Percentiles rank a stretch among this genome's conserved stretches.
These are phyloP conservation scores for Purshia tridentata DNA, from an alignment of 306 rosid genomes.

Conservation along the genomic window DNA sequence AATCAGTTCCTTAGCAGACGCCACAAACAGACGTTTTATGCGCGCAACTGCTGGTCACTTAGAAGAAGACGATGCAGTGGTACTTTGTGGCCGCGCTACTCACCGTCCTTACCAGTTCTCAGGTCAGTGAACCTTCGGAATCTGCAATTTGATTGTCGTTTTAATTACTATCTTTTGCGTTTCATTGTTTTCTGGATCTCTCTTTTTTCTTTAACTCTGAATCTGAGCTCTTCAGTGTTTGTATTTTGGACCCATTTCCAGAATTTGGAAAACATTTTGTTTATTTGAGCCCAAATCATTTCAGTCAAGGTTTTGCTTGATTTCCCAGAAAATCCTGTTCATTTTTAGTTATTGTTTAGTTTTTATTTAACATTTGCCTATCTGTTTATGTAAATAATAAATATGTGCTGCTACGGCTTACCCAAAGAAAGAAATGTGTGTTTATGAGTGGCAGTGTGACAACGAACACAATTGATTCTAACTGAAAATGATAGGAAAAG, in stretches of 20 bases:
- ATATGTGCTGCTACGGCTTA: neutral
- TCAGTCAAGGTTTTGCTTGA: neutral
- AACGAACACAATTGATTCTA: neutral
- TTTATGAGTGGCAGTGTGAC: neutral
- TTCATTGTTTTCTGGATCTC: conserved; percentile 13
- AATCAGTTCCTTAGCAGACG: neutral
- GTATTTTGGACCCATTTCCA: neutral
- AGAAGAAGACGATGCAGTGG: conserved; percentile 52
- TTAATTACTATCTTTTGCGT: neutral
- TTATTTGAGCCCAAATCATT: neutral
- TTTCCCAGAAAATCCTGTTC: neutral
- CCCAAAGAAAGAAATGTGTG: neutral
- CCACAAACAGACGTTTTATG: neutral
- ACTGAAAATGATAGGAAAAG: conserved; percentile 2
- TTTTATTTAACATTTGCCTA: neutral
- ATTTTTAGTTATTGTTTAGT: neutral
- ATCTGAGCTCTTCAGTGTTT: neutral
- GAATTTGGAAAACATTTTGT: conserved; percentile 4
- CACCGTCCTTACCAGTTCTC: conserved; percentile 65
- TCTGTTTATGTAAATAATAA: neutral
- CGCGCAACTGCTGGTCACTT: neutral
- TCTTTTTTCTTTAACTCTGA: neutral
- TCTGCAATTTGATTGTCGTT: neutral
- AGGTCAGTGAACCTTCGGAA: conserved; percentile 36
- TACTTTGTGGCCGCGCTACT: conserved; percentile 59